These are phyloP conservation scores for Yamadazyma songkhlaensis DNA, from an alignment of 1,139 yeast species.

Conservation along the genomic window DNA sequence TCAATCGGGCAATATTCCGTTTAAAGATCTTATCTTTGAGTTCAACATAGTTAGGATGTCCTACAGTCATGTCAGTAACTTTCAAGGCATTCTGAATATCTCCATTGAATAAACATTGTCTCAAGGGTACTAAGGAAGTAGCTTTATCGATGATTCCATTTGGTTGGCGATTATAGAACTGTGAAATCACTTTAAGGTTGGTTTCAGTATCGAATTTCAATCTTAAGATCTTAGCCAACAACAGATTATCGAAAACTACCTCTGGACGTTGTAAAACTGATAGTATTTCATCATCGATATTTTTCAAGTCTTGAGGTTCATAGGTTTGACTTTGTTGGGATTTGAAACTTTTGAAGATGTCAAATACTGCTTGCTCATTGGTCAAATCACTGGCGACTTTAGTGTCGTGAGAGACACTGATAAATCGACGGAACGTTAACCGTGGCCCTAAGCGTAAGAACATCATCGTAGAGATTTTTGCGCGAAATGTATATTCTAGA, in stretches of 20 bases:
- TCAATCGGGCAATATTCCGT: constrained; percentile 27
- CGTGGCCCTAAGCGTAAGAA: too few species aligned
- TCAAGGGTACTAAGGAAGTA: constrained; percentile 59
- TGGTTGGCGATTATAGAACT: constrained; percentile 37
- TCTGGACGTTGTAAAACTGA: constrained; percentile 20
- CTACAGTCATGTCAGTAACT: constrained; percentile 61
- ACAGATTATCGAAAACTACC: constrained; percentile 15
- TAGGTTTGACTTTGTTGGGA: constrained; percentile 13
- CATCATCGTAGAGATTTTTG: constrained; percentile 1
- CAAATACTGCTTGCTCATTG: constrained; percentile 16
- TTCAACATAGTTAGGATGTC: constrained; percentile 47
- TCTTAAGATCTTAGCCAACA: constrained; percentile 24
- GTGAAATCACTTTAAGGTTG: constrained; percentile 29
- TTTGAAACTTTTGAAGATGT: constrained; percentile 19
- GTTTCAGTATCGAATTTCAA: constrained; percentile 32
- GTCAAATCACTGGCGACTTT: too few species aligned
- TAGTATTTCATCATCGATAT: constrained; percentile 18
- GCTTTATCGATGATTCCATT: constrained; percentile 27
- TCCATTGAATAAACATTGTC: constrained; percentile 57
- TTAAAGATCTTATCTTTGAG: constrained; percentile 28
- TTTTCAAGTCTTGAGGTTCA: constrained; percentile 8
- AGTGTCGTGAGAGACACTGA: too few species aligned
- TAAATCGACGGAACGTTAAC: too few species aligned
- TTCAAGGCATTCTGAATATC: constrained; percentile 57
- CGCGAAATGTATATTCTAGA: background rate